Evolutionary conservation across 441 rosid species (phyloP).

Genomic region (Croton laevigatus): DNA sequence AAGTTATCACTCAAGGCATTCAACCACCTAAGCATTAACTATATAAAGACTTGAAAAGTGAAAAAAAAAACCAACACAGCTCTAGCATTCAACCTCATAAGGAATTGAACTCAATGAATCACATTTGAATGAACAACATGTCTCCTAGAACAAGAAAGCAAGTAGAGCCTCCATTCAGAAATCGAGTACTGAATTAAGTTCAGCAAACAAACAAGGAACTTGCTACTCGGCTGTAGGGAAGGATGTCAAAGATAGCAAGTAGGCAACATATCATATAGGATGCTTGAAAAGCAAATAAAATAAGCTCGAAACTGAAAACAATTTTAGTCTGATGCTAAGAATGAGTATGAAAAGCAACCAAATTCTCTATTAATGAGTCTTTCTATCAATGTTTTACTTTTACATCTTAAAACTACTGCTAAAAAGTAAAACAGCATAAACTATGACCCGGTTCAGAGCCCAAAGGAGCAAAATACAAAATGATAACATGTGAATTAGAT

Average conservation of each 20-base stretch:
- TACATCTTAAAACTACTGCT: constrained; percentile 27
- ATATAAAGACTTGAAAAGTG: background rate
- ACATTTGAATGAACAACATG: constrained; percentile 23
- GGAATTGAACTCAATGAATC: constrained; percentile 23
- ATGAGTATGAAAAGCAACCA: background rate
- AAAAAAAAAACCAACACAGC: constrained; percentile 3
- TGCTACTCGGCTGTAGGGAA: constrained; percentile 38
- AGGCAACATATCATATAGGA: constrained; percentile 20
- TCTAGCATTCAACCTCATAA: constrained; percentile 26
- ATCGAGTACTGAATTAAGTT: constrained; percentile 18
- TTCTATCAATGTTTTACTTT: constrained; percentile 26
- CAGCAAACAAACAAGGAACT: constrained; percentile 28
- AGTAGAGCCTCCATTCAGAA: constrained; percentile 24
- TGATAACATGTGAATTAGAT: constrained; percentile 8
- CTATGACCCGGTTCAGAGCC: constrained; percentile 11
- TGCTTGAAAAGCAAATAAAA: constrained; percentile 4
- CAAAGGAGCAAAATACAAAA: constrained; percentile 2
- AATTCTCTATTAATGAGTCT: constrained; percentile 20
- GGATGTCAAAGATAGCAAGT: constrained; percentile 37
- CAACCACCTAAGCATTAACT: background rate
- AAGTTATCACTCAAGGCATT: background rate
- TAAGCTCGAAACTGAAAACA: background rate
- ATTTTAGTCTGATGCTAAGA: background rate
- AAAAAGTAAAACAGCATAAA: constrained; percentile 11
- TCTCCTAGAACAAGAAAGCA: constrained; percentile 31